Base-by-base conservation (phyloP, 2,329 filamentous ascomycete genomes). In the Cercospora sp. region DNA sequence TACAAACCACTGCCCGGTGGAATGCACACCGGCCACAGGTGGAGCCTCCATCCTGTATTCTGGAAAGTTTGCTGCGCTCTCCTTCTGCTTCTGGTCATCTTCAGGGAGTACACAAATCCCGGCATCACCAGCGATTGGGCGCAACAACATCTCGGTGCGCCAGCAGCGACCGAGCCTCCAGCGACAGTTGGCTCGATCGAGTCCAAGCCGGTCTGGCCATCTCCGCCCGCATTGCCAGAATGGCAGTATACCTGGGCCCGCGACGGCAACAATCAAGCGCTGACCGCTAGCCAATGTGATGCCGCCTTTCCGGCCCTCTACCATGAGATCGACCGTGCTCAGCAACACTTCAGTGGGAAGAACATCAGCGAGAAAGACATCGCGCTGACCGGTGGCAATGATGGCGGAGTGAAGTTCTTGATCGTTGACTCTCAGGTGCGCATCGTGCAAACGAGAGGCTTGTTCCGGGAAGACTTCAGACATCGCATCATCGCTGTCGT, bases 381-480 rank as follows among this genome's bases (percentile, higher is more conserved):
- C 31, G 65, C 68, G 4, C 45, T 73, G 16, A 42, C 48, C 16
- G 20, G 84, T 82, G 3, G 88, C 85, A 72, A 73, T 53, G 68
- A 72, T 64, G 70, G 71, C 10, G 70, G 68, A 31, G 66, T 72
- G 6, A 68, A 66, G 18, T 60, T 72, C 16, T 68, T 73, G 33
- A 69, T 73, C 10, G 51, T 60, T 45, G 60, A 69, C n/a, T 69
- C 71, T 31, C 69, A 73, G 48, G 63, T 73, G 31, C 67, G 72
- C 36, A 69, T 73, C 31, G 61, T 73, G 30, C 16, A 55, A 48
- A 73, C 67, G 4, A 58, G 62, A 68, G 68, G 73, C 5, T 59
- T 59, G 30, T 59, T 59, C 33, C 73, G 76, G 28, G 72, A 71
- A 53, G 73, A 71, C 62, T 72, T 74, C 23, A 69, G 73, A 40